These are phyloP conservation scores for Bothriochloa decipiens DNA, from an alignment of 176 grass and related monocot species.

Conservation along the genomic window DNA sequence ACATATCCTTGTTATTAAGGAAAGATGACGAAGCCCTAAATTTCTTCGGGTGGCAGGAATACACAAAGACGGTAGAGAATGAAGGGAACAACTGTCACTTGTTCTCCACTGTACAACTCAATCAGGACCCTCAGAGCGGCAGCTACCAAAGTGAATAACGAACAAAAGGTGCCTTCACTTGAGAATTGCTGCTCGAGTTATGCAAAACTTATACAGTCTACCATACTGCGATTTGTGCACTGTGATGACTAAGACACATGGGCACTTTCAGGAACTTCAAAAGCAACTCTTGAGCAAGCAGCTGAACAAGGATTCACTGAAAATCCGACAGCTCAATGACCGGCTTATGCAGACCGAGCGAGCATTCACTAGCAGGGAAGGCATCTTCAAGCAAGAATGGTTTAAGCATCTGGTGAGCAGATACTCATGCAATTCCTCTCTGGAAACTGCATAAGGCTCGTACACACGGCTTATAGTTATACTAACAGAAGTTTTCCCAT, in stretches of 20 bases:
- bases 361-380: slow-evolving; percentile 77
- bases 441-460: neutral
- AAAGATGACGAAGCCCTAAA: neutral
- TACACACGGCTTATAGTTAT: neutral
- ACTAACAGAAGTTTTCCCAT: neutral
- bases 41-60: slow-evolving; percentile 36
- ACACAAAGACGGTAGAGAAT: slow-evolving; percentile 54
- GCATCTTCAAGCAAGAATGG: slow-evolving; percentile 64
- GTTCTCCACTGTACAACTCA: slow-evolving; percentile 71
- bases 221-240: neutral
- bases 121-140: slow-evolving; percentile 57
- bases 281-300: slow-evolving; percentile 36
- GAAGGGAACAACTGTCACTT: slow-evolving; percentile 54
- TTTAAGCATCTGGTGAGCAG: slow-evolving; percentile 84
- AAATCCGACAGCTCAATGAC: slow-evolving; percentile 73
- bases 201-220: neutral
- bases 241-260: slow-evolving; percentile 4
- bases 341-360: slow-evolving; percentile 81
- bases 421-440: neutral
- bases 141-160: slow-evolving; percentile 54
- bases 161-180: slow-evolving; percentile 61
- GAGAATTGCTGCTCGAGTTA: neutral
- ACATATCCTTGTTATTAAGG: neutral
- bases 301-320: slow-evolving; percentile 61
- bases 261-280: slow-evolving; percentile 53